These are phyloP conservation scores for Phaeophleospora eucalypticola DNA, from an alignment of 2,329 filamentous ascomycete genomes.

Conservation along the genomic window DNA sequence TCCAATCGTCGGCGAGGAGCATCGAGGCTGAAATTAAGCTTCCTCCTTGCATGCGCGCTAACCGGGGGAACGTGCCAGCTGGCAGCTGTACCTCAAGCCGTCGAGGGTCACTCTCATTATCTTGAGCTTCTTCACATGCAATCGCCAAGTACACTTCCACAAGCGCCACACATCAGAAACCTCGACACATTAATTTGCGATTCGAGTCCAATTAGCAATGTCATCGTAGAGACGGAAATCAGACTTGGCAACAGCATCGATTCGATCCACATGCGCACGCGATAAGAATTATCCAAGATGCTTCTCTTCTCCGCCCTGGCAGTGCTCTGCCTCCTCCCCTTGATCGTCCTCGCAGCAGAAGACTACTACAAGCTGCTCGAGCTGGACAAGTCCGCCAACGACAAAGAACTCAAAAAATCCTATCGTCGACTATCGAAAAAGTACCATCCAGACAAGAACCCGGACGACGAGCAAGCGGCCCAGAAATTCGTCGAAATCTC, in stretches of 20 bases:
- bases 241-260: no score
- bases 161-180: not conserved
- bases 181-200: not conserved
- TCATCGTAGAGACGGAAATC: no score
- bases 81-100: not conserved
- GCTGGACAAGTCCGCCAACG: conserved; percentile 71
- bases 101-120: not conserved
- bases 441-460: conserved; percentile 96
- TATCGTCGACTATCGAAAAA: conserved; percentile 92
- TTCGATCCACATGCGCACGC: conserved; percentile 15
- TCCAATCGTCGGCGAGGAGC: not conserved
- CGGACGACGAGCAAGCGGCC: conserved; percentile 73
- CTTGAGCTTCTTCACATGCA: no score
- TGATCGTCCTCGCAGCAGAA: conserved; percentile 48
- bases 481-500: conserved; percentile 91
- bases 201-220: not conserved
- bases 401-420: conserved; percentile 87
- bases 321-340: conserved; percentile 40
- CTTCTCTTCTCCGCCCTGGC: conserved; percentile 41
- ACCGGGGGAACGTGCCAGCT: not conserved
- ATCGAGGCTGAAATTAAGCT: not conserved
- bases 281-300: conserved; percentile 31
- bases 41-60: not conserved
- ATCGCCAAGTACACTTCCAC: no score
- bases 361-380: conserved; percentile 87